Base-by-base conservation (phyloP, 495 filamentous ascomycete genomes). In the Podospora fimiseda region DNA sequence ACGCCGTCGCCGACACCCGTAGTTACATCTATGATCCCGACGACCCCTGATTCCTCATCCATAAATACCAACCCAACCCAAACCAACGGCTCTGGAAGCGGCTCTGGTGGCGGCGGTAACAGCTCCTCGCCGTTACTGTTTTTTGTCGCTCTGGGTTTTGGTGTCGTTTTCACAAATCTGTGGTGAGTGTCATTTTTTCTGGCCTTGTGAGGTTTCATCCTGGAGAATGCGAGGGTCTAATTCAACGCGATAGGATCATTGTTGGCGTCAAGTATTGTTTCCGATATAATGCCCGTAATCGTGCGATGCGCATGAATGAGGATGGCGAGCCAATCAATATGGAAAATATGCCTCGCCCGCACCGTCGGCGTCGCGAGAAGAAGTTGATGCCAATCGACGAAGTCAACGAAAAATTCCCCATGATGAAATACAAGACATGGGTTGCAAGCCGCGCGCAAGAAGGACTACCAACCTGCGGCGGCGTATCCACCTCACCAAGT, bases 201-300 rank as follows among this genome's bases (percentile, higher is more conserved):
- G 57, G 38, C 42, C 54, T 21, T 46, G 19, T n/a, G 50, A 41
- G 40, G 54, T 6, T 56, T 73, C 65, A 49, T 15, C 40, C 6
- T 16, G 46, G 21, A 22, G 16, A 20, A 2, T 23, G 14, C 40
- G 38, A 15, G 23, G 7, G 9, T 45, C 69, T 76, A 67, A 74
- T 56, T n/a, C n/a, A 6, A 43, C n/a, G 2, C 11, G 44, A 40
- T 61, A 97, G 93, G 93, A 98, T 98, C 66, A 98, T 98, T 62
- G 93, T 98, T 58, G 93, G 93, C 37, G 93, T 98, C 46, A 98
- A 98, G 70, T 98, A 98, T 70, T 98, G 93, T 71, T 98, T 98
- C 68, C 80, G 93, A 48, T 97, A 98, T 67, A 98, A 97, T 67
- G 90, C 94, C 56, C 83, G 93, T 22, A 94, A 94, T 67, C 87